These are phyloP conservation scores for Datura wrightii DNA, from an alignment of 257 asterid species.

Conservation along the genomic window DNA sequence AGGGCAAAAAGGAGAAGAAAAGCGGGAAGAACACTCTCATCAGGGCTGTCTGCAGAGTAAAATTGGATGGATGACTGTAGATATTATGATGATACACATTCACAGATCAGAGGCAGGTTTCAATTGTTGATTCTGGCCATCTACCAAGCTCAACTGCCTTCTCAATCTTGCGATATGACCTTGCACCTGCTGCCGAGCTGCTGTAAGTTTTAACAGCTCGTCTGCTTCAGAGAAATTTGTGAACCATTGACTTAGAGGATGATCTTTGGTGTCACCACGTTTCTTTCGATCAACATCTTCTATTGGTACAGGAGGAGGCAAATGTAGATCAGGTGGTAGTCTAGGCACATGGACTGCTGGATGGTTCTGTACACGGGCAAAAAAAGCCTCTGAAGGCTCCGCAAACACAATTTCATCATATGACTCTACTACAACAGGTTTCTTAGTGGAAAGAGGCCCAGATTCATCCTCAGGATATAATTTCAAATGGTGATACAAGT, in stretches of 20 bases:
- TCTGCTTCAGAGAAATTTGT: constrained; percentile 90
- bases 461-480: constrained; percentile 86
- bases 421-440: constrained; percentile 80
- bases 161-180: constrained; percentile 21
- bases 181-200: constrained; percentile 95
- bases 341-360: constrained; percentile 78
- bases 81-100: constrained; percentile 40
- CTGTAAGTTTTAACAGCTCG: constrained; percentile 87
- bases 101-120: constrained; percentile 3
- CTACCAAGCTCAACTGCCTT: constrained; percentile 22
- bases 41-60: not conserved
- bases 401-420: constrained; percentile 87
- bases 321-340: constrained; percentile 59
- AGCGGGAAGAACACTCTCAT: not conserved
- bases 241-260: constrained; percentile 82
- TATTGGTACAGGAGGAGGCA: constrained; percentile 46
- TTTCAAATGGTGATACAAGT: constrained; percentile 87
- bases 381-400: constrained; percentile 81
- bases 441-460: constrained; percentile 74
- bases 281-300: constrained; percentile 67
- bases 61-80: constrained; percentile 29
- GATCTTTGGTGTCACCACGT: constrained; percentile 76
- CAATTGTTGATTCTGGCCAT: constrained; percentile 10
- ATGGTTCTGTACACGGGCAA: constrained; percentile 78
- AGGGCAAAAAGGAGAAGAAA: not conserved